phyloP scores from a whole-genome alignment of 2,329 filamentous ascomycete genomes.

The Aspergillus sp. region DNA sequence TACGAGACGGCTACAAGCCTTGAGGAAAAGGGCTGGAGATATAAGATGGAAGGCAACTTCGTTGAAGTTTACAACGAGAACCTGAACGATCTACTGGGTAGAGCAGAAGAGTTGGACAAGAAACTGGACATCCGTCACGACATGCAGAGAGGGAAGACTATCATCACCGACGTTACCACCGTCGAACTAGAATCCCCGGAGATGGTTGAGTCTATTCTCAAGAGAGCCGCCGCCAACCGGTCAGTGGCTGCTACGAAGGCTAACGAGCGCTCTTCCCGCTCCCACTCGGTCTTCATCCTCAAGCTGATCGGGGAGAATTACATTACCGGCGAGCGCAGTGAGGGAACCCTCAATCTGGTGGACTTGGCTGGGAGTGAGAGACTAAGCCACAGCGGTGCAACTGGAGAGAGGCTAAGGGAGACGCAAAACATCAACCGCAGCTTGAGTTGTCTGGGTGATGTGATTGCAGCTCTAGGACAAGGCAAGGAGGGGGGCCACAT shows the following conservation, averaged over 20 bases:
- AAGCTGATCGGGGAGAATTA: conserved; percentile 65
- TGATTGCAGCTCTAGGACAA: conserved; percentile 87
- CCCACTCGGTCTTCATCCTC: conserved; percentile 94
- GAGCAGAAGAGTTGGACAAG: conserved; percentile 69
- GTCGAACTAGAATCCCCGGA: conserved; percentile 76
- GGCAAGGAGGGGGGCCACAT: conserved; percentile 77
- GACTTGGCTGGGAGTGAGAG: conserved; percentile 93
- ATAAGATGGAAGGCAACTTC: conserved; percentile 92
- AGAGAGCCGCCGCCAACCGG: conserved; percentile 78
- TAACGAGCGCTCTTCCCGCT: conserved; percentile 90
- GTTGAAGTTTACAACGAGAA: conserved; percentile 99
- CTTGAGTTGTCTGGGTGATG: conserved; percentile 86
- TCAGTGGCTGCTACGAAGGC: conserved; percentile 96
- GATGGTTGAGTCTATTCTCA: conserved; percentile 76
- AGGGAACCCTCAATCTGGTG: conserved; percentile 92
- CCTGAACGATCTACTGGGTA: conserved; percentile 81
- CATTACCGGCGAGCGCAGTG: conserved; percentile 77
- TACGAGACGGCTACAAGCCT: conserved; percentile 82
- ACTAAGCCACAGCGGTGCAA: conserved; percentile 80
- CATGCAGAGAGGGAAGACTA: conserved; percentile 75
- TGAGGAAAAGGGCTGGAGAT: conserved; percentile 89
- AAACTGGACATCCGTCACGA: conserved; percentile 91
- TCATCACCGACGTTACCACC: conserved; percentile 74
- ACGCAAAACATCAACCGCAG: conserved; percentile 98
- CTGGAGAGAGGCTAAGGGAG: conserved; percentile 85